Evolutionary conservation across 2,329 filamentous ascomycete species (phyloP).

Genomic region (Lachnellula subtilissima): DNA sequence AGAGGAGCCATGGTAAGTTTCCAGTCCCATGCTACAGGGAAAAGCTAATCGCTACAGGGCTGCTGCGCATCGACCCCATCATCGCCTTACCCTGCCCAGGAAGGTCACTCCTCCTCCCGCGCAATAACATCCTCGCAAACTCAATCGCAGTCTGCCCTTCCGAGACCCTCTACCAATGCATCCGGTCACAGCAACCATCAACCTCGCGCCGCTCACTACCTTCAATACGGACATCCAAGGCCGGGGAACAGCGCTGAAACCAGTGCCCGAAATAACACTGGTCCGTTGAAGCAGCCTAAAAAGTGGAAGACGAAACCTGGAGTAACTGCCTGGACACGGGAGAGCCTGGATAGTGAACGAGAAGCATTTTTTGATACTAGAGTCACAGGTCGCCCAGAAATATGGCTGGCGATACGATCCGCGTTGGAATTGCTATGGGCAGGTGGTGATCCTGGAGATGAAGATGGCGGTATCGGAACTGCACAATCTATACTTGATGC

Average conservation of each 20-base stretch:
- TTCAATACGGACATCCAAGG: constrained; percentile 66
- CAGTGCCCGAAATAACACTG: constrained; percentile 32
- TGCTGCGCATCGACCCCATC: constrained; percentile 5
- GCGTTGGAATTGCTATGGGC: constrained; percentile 64
- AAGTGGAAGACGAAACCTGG: neutral
- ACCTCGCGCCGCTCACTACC: constrained; percentile 40
- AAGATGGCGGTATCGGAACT: constrained; percentile 47
- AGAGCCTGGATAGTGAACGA: constrained; percentile 64
- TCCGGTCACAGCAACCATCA: constrained; percentile 10
- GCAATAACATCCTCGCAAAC: constrained; percentile 41
- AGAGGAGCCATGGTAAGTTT: neutral
- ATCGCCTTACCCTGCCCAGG: constrained; percentile 13
- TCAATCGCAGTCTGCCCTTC: constrained; percentile 20
- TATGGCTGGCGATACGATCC: constrained; percentile 72
- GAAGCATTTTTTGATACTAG: constrained; percentile 86
- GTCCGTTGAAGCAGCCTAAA: neutral
- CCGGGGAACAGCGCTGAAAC: constrained; percentile 54
- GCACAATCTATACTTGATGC: constrained; percentile 80
- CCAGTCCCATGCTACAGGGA: neutral
- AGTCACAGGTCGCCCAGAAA: constrained; percentile 69
- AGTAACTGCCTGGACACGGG: constrained; percentile 58
- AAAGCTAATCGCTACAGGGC: constrained; percentile 1
- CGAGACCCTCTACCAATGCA: constrained; percentile 20
- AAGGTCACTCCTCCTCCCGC: constrained; percentile 39
- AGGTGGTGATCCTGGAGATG: constrained; percentile 33